Percentiles rank a stretch among this genome's conserved stretches.
These are phyloP conservation scores for Crataegus laevigata DNA, from an alignment of 306 rosid genomes.

Conservation along the genomic window DNA sequence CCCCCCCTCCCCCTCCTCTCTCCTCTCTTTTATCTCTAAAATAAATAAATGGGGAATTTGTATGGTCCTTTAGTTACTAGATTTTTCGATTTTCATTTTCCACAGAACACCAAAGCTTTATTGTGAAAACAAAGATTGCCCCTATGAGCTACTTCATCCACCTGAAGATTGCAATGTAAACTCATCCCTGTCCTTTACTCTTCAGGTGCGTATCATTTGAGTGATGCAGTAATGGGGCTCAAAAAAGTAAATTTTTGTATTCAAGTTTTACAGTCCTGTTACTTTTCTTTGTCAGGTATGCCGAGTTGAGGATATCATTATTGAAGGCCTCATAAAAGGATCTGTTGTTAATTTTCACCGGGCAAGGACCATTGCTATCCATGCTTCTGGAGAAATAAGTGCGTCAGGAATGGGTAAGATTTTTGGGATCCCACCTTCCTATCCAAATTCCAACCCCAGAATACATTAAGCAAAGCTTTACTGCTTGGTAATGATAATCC, in stretches of 20 bases:
- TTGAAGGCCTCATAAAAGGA: conserved; percentile 88
- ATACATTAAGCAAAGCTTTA: not conserved
- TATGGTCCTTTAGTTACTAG: conserved; percentile 5
- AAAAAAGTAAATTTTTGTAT: conserved; percentile 3
- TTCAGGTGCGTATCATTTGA: conserved; percentile 58
- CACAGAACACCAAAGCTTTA: conserved; percentile 79
- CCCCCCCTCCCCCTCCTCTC: not conserved
- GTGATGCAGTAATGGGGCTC: conserved; percentile 4
- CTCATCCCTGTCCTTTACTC: conserved; percentile 85
- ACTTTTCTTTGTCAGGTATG: conserved; percentile 63
- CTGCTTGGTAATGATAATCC: not conserved
- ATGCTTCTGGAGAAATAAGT: conserved; percentile 69
- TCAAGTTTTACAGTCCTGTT: conserved; percentile 14
- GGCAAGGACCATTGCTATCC: conserved; percentile 80
- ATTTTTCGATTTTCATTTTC: conserved; percentile 18
- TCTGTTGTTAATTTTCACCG: conserved; percentile 96
- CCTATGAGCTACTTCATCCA: conserved; percentile 72
- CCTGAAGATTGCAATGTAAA: conserved; percentile 99
- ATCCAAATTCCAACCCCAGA: not conserved
- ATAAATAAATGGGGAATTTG: not conserved
- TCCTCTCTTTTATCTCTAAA: too few relatives aligned
- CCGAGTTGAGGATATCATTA: conserved; percentile 84
- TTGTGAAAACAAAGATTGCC: conserved; percentile 69
- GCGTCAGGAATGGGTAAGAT: conserved; percentile 90
- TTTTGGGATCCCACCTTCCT: not conserved